Base-by-base conservation (phyloP, 306 rosid species). In the Acacia crassicarpa region DNA sequence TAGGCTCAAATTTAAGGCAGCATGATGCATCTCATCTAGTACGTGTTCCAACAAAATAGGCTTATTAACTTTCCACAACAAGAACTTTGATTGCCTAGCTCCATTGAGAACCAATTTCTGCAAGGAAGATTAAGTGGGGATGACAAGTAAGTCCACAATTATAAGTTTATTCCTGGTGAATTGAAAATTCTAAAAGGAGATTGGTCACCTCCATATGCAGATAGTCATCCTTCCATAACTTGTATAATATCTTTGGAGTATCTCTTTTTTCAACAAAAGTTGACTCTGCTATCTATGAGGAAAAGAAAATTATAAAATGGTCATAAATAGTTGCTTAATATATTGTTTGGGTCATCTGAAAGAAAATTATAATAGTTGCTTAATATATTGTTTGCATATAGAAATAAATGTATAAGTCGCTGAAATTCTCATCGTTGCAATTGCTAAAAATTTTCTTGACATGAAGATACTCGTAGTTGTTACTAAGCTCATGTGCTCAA, bases 21-120 rank as follows among this genome's bases (percentile, higher is more conserved):
- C 94, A 43, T 93, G 96, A 84, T 87, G 87, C 96, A 95, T 89
- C 92, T 95, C 98, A 77, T 92, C 98, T 46, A 93, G 87, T 59
- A 89, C 95, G 82, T 85, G 85, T 76, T 90, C 87, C 93, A 92
- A 87, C 51, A 93, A 86, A 68, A 67, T 53, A 75, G 87, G 84
- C 80, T 89, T 89, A 46, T 90, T 85, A 73, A 93, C 93, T 89
- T 88, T 92, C 99, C 99, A 95, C 88, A 95, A 71, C 81, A 84
- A 68, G 32, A 71, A 44, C 20, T 70, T 43, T 22, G 75, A 32
- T 59, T 82, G 82, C 84, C 79, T 89, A 48, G 83, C 6, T 23
- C 22, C 75, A 10, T 82, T 30, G 13, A 88, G 65, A 51, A 40
- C n/a, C 75, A 92, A 25, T 91, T 86, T 95, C 99, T 93, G 96